These are phyloP conservation scores for Magnaporthiopsis poae DNA, from an alignment of 2,329 filamentous ascomycete species.

Conservation along the genomic window DNA sequence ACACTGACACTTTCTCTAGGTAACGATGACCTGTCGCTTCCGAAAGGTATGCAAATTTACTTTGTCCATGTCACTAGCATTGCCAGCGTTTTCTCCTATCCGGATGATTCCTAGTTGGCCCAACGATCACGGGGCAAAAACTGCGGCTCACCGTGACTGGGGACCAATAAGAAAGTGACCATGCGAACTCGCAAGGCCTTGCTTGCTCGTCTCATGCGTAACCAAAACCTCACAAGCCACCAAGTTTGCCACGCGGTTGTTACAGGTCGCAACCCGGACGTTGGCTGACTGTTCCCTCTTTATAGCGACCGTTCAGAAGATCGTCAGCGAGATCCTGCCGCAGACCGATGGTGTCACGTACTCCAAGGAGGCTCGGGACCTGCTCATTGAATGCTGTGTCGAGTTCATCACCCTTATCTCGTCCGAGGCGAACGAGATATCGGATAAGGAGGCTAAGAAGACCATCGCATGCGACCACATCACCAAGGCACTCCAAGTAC, in stretches of 20 bases:
- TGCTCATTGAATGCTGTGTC: slow-evolving; percentile 96
- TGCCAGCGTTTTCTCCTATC: background rate
- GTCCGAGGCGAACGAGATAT: slow-evolving; percentile 98
- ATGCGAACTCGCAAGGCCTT: background rate
- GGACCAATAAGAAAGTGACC: too few species aligned
- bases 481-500: slow-evolving; percentile 81
- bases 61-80: background rate
- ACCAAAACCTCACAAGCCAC: background rate
- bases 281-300: slow-evolving; percentile 3
- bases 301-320: slow-evolving; percentile 63
- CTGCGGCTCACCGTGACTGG: background rate
- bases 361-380: slow-evolving; percentile 86
- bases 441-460: slow-evolving; percentile 97
- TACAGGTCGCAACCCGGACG: background rate
- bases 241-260: background rate
- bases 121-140: background rate
- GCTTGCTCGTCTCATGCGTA: background rate
- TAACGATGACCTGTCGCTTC: slow-evolving; percentile 54
- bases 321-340: slow-evolving; percentile 86
- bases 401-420: slow-evolving; percentile 98
- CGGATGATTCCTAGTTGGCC: background rate
- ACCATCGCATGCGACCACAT: slow-evolving; percentile 98
- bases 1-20: slow-evolving; percentile 32
- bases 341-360: slow-evolving; percentile 68
- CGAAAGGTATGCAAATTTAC: slow-evolving; percentile 43